These are phyloP conservation scores for Bolboschoenus planiculmis DNA, from an alignment of 176 grass and related monocot species.

Conservation along the genomic window DNA sequence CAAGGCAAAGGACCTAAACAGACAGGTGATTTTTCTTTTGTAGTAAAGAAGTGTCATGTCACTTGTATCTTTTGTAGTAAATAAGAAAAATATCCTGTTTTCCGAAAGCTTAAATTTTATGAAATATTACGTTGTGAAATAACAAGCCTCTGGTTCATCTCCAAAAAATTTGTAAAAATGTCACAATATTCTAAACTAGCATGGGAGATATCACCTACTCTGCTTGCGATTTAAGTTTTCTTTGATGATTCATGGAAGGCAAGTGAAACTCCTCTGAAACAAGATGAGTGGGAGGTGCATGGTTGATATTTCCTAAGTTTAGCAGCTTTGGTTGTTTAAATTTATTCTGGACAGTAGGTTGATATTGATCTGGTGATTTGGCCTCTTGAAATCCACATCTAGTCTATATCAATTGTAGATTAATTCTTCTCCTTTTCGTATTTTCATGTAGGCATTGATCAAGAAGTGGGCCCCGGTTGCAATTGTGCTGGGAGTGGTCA, in stretches of 20 bases:
- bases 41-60: background rate
- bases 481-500: conserved; percentile 76
- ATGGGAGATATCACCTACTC: background rate
- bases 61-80: background rate
- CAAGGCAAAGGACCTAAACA: conserved; percentile 81
- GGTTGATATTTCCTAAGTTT: background rate
- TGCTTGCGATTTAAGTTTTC: background rate
- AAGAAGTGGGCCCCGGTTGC: conserved; percentile 75
- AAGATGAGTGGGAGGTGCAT: background rate
- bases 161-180: background rate
- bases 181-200: background rate
- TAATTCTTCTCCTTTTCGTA: background rate
- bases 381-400: background rate
- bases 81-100: conserved; percentile 2
- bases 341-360: background rate
- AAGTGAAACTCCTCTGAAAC: background rate
- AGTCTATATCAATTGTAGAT: background rate
- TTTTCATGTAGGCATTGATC: conserved; percentile 66
- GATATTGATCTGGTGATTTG: background rate
- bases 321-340: background rate
- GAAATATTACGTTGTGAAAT: background rate
- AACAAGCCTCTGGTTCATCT: background rate
- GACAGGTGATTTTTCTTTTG: conserved; percentile 39
- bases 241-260: background rate
- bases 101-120: background rate